Evolutionary conservation across 768 basidiomycete genomes (phyloP).

Genomic region (Ramaria sp.): DNA sequence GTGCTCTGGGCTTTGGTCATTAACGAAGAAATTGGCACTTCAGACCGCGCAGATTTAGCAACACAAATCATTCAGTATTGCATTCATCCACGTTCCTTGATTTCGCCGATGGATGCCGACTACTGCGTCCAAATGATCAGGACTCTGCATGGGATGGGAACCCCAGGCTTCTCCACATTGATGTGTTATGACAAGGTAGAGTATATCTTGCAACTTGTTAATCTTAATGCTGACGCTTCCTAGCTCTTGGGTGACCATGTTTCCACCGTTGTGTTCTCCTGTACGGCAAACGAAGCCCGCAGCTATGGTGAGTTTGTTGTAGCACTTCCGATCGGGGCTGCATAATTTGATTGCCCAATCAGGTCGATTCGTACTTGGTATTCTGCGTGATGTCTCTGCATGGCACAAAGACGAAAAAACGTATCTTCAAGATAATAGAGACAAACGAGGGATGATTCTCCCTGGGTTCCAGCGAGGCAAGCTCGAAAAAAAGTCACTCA

Average conservation of each 20-base stretch:
- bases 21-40: slow-evolving; percentile 31
- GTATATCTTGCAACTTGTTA: background rate
- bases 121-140: slow-evolving; percentile 89
- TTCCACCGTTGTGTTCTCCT: slow-evolving; percentile 78
- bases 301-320: slow-evolving; percentile 59
- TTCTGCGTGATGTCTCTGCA: slow-evolving; percentile 64
- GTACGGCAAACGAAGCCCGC: slow-evolving; percentile 91
- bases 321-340: background rate
- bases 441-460: slow-evolving; percentile 44
- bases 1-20: background rate
- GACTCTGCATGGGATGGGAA: slow-evolving; percentile 79
- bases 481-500: slow-evolving; percentile 31
- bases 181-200: slow-evolving; percentile 74
- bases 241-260: slow-evolving; percentile 81
- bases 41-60: slow-evolving; percentile 43
- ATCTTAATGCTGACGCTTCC: slow-evolving; percentile 4
- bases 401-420: slow-evolving; percentile 74
- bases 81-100: slow-evolving; percentile 79
- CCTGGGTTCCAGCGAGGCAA: slow-evolving; percentile 60
- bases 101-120: slow-evolving; percentile 97
- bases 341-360: background rate
- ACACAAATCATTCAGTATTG: slow-evolving; percentile 68
- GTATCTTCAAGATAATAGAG: slow-evolving; percentile 63
- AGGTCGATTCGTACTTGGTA: slow-evolving; percentile 82
- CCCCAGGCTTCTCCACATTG: slow-evolving; percentile 78